phyloP scores from a whole-genome alignment of 2,329 filamentous ascomycete genomes.

The Aspergillus japonicus region DNA sequence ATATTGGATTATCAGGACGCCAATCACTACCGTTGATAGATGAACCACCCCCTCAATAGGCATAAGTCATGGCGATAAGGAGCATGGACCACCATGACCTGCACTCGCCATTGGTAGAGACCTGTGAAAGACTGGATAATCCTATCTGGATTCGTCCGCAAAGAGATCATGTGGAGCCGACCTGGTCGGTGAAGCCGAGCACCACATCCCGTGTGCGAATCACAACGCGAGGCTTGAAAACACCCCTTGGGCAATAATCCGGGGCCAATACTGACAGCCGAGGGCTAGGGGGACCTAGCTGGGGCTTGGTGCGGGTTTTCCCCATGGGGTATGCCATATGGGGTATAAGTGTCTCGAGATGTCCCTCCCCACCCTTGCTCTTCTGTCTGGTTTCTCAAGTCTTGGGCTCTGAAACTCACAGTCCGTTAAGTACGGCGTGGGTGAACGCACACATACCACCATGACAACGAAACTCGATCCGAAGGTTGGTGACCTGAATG shows the following conservation, averaged over 20 bases:
- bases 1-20: neutral
- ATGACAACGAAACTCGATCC: constrained; percentile 18
- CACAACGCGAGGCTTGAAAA: neutral
- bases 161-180: constrained; percentile 4
- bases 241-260: neutral
- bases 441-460: neutral
- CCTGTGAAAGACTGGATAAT: neutral
- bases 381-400: neutral
- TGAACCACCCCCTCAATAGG: neutral
- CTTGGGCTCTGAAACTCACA: too few species aligned
- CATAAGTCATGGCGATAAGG: neutral
- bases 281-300: neutral
- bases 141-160: neutral
- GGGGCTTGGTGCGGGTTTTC: neutral
- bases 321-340: neutral
- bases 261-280: neutral
- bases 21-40: neutral
- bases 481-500: constrained; percentile 14
- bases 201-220: constrained; percentile 8
- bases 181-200: constrained; percentile 10
- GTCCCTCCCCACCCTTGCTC: neutral
- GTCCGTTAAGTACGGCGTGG: neutral
- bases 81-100: neutral
- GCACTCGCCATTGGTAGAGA: neutral
- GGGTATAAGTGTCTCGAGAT: neutral